Conservation (phyloP, 2,329 filamentous ascomycete genomes). For the Cercospora nicotianae region DNA sequence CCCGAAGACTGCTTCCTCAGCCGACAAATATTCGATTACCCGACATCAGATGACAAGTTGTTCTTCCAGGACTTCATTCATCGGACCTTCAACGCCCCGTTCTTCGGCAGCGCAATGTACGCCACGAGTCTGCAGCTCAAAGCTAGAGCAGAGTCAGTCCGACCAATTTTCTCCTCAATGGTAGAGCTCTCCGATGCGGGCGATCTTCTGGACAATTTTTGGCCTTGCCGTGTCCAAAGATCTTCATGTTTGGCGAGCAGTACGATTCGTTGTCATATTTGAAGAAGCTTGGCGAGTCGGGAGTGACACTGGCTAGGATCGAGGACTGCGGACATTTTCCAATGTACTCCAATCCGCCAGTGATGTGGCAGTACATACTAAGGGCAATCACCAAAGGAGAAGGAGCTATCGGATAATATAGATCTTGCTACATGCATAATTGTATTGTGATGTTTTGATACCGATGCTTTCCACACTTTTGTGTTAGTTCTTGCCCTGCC, state of each 20-base stretch:
- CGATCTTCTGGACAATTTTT: neutral
- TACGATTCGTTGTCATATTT: neutral
- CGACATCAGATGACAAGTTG: neutral
- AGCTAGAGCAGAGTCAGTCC: neutral
- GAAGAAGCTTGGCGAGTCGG: neutral
- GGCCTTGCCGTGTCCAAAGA: neutral
- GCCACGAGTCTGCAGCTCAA: neutral
- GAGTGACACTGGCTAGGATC: neutral
- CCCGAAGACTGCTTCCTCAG: neutral
- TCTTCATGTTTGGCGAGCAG: neutral
- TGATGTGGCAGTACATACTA: neutral
- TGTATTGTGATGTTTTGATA: neutral
- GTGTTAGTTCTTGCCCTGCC: neutral
- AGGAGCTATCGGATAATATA: neutral
- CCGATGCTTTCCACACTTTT: neutral
- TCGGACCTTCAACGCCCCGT: neutral
- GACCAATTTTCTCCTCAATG: neutral
- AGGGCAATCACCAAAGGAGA: neutral
- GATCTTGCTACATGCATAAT: neutral
- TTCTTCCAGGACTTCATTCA: neutral
- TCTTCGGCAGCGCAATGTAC: neutral
- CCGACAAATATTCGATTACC: neutral
- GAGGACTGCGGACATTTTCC: neutral
- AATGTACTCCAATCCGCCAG: neutral
- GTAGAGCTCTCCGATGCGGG: neutral